Evolutionary conservation across 805 yeast genomes (phyloP).

Genomic region (Phaffomyces opuntiae): DNA sequence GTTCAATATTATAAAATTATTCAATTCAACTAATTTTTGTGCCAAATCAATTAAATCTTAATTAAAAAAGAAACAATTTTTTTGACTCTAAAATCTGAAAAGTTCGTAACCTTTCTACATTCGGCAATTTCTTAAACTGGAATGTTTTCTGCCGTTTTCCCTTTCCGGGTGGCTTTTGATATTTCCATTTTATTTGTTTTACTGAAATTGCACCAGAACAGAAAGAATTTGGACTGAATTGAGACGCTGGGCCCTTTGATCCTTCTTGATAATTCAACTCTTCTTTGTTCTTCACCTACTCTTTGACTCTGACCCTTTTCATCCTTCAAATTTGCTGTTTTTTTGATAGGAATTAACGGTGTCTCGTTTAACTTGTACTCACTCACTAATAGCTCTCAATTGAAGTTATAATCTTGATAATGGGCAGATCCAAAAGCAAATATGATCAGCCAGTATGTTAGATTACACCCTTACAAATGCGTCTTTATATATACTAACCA

Average conservation of each 20-base stretch:
- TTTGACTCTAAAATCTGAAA: not conserved
- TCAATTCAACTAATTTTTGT: not conserved
- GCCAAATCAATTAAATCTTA: not conserved
- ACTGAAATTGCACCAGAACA: too few species aligned
- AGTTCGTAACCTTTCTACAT: not conserved
- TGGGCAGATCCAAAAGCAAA: slow-evolving; percentile 15
- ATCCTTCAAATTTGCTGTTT: not conserved
- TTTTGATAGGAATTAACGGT: not conserved
- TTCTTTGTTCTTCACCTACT: too few species aligned
- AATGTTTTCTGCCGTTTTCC: too few species aligned
- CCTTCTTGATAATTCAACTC: too few species aligned
- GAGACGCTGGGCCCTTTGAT: too few species aligned
- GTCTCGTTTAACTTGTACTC: not conserved
- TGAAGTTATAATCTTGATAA: not conserved
- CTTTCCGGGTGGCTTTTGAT: too few species aligned
- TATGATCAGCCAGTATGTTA: slow-evolving; percentile 17
- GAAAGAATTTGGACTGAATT: too few species aligned
- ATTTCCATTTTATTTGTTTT: too few species aligned
- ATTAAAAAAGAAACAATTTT: not conserved
- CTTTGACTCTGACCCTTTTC: not conserved
- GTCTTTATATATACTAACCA: not conserved
- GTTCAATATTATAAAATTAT: too few species aligned
- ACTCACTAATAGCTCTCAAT: not conserved
- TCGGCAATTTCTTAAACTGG: too few species aligned
- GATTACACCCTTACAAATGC: too few species aligned